Conservation (phyloP, 2,329 filamentous ascomycete genomes). For the Biscogniauxia sp. region DNA sequence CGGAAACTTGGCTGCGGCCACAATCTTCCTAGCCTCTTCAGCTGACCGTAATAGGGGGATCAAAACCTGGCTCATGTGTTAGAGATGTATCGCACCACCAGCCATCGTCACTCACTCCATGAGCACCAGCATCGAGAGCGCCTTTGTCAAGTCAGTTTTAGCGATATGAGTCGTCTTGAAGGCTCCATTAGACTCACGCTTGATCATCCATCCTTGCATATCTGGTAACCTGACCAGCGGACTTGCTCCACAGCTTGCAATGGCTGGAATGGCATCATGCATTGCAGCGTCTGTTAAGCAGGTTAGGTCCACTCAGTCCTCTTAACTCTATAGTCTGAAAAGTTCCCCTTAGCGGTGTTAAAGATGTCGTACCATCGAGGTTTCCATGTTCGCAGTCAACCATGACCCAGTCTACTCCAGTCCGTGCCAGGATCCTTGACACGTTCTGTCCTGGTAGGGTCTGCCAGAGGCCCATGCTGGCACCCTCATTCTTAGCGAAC, state of each 20-base stretch:
- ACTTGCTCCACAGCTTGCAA: constrained; percentile 53
- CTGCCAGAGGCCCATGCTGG: constrained; percentile 61
- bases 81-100: constrained; percentile 1
- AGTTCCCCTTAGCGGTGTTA: background rate
- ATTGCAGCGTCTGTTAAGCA: constrained; percentile 46
- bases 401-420: constrained; percentile 66
- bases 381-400: constrained; percentile 59
- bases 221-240: constrained; percentile 59
- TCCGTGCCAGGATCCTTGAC: constrained; percentile 57
- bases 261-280: constrained; percentile 57
- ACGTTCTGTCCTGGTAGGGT: constrained; percentile 61
- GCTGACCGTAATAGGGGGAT: constrained; percentile 54
- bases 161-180: background rate
- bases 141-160: constrained; percentile 32
- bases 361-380: constrained; percentile 43
- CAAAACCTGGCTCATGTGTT: constrained; percentile 37
- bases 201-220: constrained; percentile 55
- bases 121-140: constrained; percentile 57
- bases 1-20: constrained; percentile 54
- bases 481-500: constrained; percentile 45
- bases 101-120: constrained; percentile 43
- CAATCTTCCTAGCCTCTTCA: constrained; percentile 49
- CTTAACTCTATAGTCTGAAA: background rate
- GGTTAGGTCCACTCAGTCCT: constrained; percentile 2
- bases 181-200: constrained; percentile 40